phyloP scores from a whole-genome alignment of 305 asterid species.

The Ruellia speciosa region DNA sequence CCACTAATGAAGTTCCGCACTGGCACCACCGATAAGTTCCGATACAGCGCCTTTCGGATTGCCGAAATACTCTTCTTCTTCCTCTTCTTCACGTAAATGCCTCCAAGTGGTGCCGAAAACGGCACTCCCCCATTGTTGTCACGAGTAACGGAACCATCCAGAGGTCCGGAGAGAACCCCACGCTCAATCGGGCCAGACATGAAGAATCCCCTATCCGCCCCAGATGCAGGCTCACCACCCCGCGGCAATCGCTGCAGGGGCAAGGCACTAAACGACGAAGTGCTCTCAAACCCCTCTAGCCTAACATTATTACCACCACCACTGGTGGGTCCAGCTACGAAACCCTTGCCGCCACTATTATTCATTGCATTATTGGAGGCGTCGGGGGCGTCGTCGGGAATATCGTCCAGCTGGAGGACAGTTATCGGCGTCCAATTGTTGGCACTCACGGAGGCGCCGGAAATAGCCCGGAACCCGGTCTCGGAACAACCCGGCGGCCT shows the following conservation, averaged over 20 bases:
- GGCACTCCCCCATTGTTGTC: slow-evolving; percentile 55
- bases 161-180: slow-evolving; percentile 85
- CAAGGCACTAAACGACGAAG: slow-evolving; percentile 81
- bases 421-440: slow-evolving; percentile 77
- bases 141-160: slow-evolving; percentile 39
- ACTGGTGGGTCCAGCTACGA: slow-evolving; percentile 35
- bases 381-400: slow-evolving; percentile 39
- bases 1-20: slow-evolving; percentile 61
- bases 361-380: slow-evolving; percentile 22
- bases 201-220: slow-evolving; percentile 77
- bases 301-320: slow-evolving; percentile 33
- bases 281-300: slow-evolving; percentile 65
- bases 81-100: slow-evolving; percentile 56
- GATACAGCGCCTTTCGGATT: slow-evolving; percentile 59
- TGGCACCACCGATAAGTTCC: slow-evolving; percentile 81
- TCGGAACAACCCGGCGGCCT: slow-evolving; percentile 44
- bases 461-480: slow-evolving; percentile 81
- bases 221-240: slow-evolving; percentile 60
- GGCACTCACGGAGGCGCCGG: slow-evolving; percentile 93
- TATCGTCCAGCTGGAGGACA: slow-evolving; percentile 54
- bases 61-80: slow-evolving; percentile 67
- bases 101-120: slow-evolving; percentile 85
- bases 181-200: slow-evolving; percentile 99
- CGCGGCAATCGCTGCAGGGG: slow-evolving; percentile 91
- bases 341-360: slow-evolving; percentile 32